Conservation (phyloP, 2,329 filamentous ascomycete genomes). For the Epichloe hybrida region DNA sequence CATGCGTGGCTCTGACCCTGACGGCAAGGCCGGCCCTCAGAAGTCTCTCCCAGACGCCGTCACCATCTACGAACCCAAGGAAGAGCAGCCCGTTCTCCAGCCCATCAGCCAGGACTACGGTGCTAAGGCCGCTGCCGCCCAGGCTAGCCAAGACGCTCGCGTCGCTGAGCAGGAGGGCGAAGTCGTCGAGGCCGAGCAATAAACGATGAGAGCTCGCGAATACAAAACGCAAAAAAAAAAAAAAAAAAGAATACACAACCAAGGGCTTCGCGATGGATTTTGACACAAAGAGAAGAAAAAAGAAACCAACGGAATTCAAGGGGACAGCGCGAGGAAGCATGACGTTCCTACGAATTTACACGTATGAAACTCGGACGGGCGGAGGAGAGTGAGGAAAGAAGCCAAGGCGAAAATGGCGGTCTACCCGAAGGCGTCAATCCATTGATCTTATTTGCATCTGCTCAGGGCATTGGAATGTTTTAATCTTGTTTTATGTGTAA, state of each 20-base stretch:
- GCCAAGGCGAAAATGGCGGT: slow-evolving; percentile 18
- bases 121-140: slow-evolving; percentile 68
- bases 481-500: slow-evolving; percentile 23
- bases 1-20: slow-evolving; percentile 98
- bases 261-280: slow-evolving; percentile 9
- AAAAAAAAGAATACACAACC: background rate
- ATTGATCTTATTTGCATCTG: slow-evolving; percentile 29
- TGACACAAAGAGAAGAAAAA: slow-evolving; percentile 7
- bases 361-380: background rate
- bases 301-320: background rate
- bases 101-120: slow-evolving; percentile 98
- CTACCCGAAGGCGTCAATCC: slow-evolving; percentile 26
- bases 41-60: slow-evolving; percentile 97
- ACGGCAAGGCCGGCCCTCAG: slow-evolving; percentile 95
- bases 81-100: slow-evolving; percentile 90
- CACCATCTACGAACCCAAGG: slow-evolving; percentile 99
- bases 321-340: background rate
- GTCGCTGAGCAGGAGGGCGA: slow-evolving; percentile 45
- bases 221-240: background rate
- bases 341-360: background rate
- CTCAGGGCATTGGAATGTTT: slow-evolving; percentile 23
- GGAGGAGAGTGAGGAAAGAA: slow-evolving; percentile 6
- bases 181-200: slow-evolving; percentile 32
- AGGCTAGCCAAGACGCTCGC: slow-evolving; percentile 48
- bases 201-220: slow-evolving; percentile 12